Evolutionary conservation across 179 eudicot species (phyloP).

Genomic region (Beta corolliflora): DNA sequence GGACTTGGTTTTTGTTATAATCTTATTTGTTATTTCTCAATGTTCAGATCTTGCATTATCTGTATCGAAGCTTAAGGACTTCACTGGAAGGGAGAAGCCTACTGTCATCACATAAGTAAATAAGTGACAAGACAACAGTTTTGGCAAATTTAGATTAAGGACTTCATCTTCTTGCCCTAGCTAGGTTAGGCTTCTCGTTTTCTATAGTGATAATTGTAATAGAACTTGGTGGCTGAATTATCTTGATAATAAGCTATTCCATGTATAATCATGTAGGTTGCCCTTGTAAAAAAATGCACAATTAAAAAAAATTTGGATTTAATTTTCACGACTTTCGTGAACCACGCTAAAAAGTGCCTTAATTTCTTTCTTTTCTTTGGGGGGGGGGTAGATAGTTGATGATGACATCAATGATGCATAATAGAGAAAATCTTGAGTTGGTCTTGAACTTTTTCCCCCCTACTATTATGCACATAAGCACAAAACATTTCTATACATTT

Average conservation of each 20-base stretch:
- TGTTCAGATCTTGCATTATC: constrained; percentile 77
- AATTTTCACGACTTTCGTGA: neutral
- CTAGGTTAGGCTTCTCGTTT: constrained; percentile 15
- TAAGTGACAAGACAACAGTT: constrained; percentile 26
- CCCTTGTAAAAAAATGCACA: neutral
- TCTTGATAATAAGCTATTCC: constrained; percentile 9
- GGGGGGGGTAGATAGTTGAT: no score
- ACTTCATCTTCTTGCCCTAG: neutral
- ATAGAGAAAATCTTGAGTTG: no score
- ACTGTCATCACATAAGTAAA: constrained; percentile 76
- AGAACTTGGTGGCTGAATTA: neutral
- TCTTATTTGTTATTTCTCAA: constrained; percentile 20
- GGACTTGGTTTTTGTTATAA: neutral
- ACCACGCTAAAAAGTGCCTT: neutral
- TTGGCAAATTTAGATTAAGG: neutral
- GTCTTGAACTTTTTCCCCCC: no score
- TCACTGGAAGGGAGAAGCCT: constrained; percentile 92
- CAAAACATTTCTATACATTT: no score
- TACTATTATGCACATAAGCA: no score
- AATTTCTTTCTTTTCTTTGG: no score
- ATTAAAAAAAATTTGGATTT: neutral
- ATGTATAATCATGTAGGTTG: constrained; percentile 13
- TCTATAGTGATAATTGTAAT: neutral
- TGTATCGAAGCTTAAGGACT: constrained; percentile 83
- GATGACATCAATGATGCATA: no score